phyloP scores from a whole-genome alignment of 2,329 filamentous ascomycete genomes.

The Fusarium aywerte region DNA sequence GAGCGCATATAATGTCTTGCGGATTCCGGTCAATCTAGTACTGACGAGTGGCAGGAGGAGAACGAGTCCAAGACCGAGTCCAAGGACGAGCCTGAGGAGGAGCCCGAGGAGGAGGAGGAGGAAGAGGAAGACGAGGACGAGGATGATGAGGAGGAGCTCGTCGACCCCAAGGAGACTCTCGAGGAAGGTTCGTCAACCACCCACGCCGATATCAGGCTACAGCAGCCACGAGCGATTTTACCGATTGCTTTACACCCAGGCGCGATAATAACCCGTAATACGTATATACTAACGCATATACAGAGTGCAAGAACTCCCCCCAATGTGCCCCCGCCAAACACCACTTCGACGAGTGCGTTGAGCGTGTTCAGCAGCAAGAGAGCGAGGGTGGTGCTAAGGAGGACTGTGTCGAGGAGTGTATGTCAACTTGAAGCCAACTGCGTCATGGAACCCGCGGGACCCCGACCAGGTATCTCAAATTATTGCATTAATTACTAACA shows the following conservation, averaged over 20 bases:
- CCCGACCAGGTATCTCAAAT: background rate
- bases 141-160: conserved; percentile 83
- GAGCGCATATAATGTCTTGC: conserved; percentile 2
- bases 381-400: conserved; percentile 80
- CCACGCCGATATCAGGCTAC: background rate
- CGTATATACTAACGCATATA: conserved; percentile 37
- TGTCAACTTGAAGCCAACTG: conserved; percentile 44
- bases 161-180: conserved; percentile 87
- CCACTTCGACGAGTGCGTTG: conserved; percentile 97
- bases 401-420: conserved; percentile 99
- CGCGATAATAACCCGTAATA: conserved; percentile 18
- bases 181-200: conserved; percentile 82
- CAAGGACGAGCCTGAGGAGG: conserved; percentile 50
- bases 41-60: conserved; percentile 51
- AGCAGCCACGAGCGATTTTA: conserved; percentile 37
- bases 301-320: conserved; percentile 90
- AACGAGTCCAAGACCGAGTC: conserved; percentile 63
- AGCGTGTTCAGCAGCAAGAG: conserved; percentile 78
- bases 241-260: conserved; percentile 21
- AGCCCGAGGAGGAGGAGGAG: conserved; percentile 63
- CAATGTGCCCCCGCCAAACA: conserved; percentile 91
- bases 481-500: conserved; percentile 26
- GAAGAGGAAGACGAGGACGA: conserved; percentile 68
- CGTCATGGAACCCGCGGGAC: conserved; percentile 14
- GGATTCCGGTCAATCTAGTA: background rate